Base-by-base conservation (phyloP, 441 rosid genomes). In the Dalechampia spathulata region DNA sequence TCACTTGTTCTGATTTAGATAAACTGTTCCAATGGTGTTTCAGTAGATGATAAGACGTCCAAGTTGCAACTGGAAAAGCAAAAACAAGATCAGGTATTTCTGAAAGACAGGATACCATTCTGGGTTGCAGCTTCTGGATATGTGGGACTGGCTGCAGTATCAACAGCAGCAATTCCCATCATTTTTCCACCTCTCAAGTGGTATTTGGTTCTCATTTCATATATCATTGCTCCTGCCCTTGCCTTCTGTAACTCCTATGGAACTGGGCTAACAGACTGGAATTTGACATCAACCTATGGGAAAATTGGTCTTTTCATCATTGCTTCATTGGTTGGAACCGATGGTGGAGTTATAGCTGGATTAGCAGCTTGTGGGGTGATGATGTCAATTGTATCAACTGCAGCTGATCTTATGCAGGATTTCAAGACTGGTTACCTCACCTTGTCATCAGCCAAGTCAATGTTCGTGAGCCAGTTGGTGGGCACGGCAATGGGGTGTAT, bases 361-460 rank as follows among this genome's bases (percentile, higher is more conserved):
- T 72, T 86, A 61, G 97, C 84, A 38, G 95, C 93, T 16, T 86
- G 83, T 60, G 97, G 95, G 26, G 78, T 89, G 20, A 89, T 89
- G 97, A 89, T 86, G 95, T 63, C 97, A 39, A 90, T 90, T 22
- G 93, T 90, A 70, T 74, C 97, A 44, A 90, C 95, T 0, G 97
- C 95, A 5, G 93, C 97, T 50, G 97, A 90, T 75, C 90, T 90
- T 16, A 84, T 90, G 97, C 97, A 90, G 75, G 97, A 90, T 71
- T 86, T 90, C 67, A 89, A 84, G 79, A 89, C 92, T 2, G 95
- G 95, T 55, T 89, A 84, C 74, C 83, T 84, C 47, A 89, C 97
- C n/a, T 62, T 89, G 54, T 89, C 97, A 15, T 89, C 97, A 3
- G 97, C 92, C 62, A 89, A 78, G 71, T 89, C 97, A 36, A 86